Base-by-base conservation (phyloP, 2,329 filamentous ascomycete genomes). In the Coleophoma cylindrospora region DNA sequence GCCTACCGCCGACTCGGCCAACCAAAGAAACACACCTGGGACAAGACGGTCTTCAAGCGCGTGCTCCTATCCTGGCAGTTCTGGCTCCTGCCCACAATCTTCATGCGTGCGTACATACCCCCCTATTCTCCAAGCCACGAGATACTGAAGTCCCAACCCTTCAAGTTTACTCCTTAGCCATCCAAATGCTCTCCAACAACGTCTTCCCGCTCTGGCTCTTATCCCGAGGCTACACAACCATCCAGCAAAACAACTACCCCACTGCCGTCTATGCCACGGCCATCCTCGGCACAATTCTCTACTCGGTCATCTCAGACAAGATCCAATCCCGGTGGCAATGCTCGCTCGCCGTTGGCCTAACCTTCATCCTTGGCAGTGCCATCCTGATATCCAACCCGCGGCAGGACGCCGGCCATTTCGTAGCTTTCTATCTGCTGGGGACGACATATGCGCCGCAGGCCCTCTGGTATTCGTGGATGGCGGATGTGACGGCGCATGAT, bases 401-500 rank as follows among this genome's bases (percentile, higher is more conserved):
- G 6, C 51, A 48, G 7, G 64, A 70, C 37, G 65, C 64, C 0
- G 69, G 63, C 33, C 66, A 71, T 49, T 74, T 74, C 49, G 68
- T 73, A 41, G 70, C 70, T 7, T 73, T 72, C 51, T 74, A 72
- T 53, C 55, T 73, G 1, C 63, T 74, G 2, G 71, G 71, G 3
- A 73, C 71, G 0, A 72, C 69, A 0, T 74, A 70, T 48, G 71
- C 71, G 2, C 71, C 71, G 1, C 71, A 74, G 50, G 71, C 71
- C 4, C 58, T 74, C 15, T 74, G 71, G 71, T 74, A 74, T 53
- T 68, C 68, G 0, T 74, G 71, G 71, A 72, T 74, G 68, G 70
- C 70, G 0, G 71, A 74, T 47, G 57, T 74, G 8, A 70, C 67
- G 8, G 61, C 64, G 3, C 66, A 70, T 27, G 67, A 69, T 17